Percentiles rank a stretch among this genome's conserved stretches.
Conservation (phyloP, 768 basidiomycete genomes). For the Psilocybe cyanescens region DNA sequence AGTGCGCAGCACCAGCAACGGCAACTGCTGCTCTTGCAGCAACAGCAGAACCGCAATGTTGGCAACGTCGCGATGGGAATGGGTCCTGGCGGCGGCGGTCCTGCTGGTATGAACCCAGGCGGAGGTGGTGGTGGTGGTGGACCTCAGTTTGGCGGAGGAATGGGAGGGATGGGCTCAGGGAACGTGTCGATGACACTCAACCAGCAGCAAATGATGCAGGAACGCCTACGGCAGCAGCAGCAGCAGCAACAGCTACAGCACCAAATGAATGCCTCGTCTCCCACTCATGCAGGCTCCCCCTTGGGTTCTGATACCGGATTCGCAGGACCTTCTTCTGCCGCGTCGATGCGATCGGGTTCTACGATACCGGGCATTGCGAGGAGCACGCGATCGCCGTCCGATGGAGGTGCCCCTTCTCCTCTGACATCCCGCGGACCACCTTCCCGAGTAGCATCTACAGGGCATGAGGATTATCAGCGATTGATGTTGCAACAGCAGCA, state of each 20-base stretch:
- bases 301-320: constrained; percentile 40
- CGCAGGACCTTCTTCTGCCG: constrained; percentile 18
- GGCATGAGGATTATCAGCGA: constrained; percentile 61
- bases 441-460: constrained; percentile 39
- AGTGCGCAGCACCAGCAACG: constrained; percentile 43
- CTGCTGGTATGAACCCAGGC: constrained; percentile 21
- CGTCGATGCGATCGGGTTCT: constrained; percentile 27
- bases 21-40: constrained; percentile 43
- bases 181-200: constrained; percentile 33
- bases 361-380: constrained; percentile 77
- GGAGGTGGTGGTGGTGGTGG: constrained; percentile 14
- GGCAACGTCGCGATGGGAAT: constrained; percentile 24
- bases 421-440: constrained; percentile 50
- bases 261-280: constrained; percentile 34
- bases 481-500: constrained; percentile 52
- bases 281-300: constrained; percentile 48
- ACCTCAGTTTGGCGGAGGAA: constrained; percentile 11
- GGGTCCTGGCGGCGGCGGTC: constrained; percentile 10
- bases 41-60: constrained; percentile 27
- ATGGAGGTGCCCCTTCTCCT: constrained; percentile 50
- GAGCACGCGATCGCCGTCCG: constrained; percentile 77
- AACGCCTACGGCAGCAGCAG: constrained; percentile 48
- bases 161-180: constrained; percentile 27
- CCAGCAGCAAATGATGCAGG: constrained; percentile 38
- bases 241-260: constrained; percentile 31